Evolutionary conservation across 2,329 filamentous ascomycete species (phyloP), one percentile per base, ranked within the genome.

Genomic region (Dactylellina sp.): DNA sequence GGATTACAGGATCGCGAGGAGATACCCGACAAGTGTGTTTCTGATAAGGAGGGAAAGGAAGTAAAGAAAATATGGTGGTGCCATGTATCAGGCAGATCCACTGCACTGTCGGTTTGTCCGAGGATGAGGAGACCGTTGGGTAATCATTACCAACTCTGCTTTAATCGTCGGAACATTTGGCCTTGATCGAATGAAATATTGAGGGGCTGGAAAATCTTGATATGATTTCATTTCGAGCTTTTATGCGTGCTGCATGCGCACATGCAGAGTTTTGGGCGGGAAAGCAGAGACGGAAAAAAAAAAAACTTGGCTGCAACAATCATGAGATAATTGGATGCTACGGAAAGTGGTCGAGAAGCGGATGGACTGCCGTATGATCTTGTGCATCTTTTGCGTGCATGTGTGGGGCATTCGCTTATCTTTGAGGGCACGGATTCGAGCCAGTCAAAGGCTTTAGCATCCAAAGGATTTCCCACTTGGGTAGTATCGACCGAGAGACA

Each of bases 341-440:
- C 40, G 7, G 37, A 52, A n/a, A 28, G 44, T 35, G 16, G 52
- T 65, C 49, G 32, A 20, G 16, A 24, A 59, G 49, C 40, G 56
- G 66, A 53, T 49, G 55, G 68, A 39, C 44, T 37, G 47, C 57
- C 60, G 60, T 72, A 65, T 65, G 66, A 64, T 72, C 60, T 72
- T 60, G 60, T 50, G 59, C 59, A 71, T 52, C 52, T 71, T 64
- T 32, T 64, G 57, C 59, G 52, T 63, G 59, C 65, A 62, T 47
- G 25, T 57, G 60, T 72, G 68, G 68, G 60, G 60, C 66, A 12
- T 72, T 72, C 68, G 68, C 68, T 72, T 72, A 72, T 72, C 68
- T 72, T 72, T 63, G 52, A 52, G 57, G 49, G 44, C 57, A 32
- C 5, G 66, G 49, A 40, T 37, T 46, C 35, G 32, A 71, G 25